phyloP scores from a whole-genome alignment of 2,329 filamentous ascomycete genomes.

The Macrophomina tecta region DNA sequence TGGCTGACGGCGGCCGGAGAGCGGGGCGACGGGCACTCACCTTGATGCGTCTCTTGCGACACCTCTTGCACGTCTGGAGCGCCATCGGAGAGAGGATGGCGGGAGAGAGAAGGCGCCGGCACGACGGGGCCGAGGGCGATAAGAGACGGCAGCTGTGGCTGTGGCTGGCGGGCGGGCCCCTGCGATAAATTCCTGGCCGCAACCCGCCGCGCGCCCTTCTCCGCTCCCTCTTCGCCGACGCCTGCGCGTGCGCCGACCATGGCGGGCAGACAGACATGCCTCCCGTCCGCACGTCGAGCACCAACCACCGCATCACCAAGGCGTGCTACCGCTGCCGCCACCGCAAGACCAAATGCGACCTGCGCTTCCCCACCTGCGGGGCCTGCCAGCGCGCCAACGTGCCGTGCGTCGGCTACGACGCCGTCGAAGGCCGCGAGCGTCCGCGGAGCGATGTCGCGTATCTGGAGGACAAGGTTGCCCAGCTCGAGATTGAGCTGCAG shows the following conservation, averaged over 20 bases:
- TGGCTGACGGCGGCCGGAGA: neutral
- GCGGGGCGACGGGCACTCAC: neutral
- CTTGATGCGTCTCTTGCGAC: constrained; percentile 28
- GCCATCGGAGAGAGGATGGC: constrained; percentile 9
- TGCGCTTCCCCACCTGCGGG: constrained; percentile 23
- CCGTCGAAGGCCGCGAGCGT: constrained; percentile 23
- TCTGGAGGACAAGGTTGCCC: constrained; percentile 26
- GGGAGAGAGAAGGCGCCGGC: neutral
- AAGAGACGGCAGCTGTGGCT: neutral
- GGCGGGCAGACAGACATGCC: constrained; percentile 11
- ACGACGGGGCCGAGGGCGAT: neutral
- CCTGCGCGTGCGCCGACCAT: neutral
- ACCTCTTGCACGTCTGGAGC: constrained; percentile 26
- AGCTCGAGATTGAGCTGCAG: constrained; percentile 24
- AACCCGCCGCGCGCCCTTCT: neutral
- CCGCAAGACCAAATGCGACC: constrained; percentile 26
- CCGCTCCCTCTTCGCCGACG: neutral
- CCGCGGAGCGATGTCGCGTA: constrained; percentile 26
- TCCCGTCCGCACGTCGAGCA: constrained; percentile 14
- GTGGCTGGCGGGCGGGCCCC: too few species aligned
- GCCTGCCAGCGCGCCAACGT: constrained; percentile 15
- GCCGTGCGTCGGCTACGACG: constrained; percentile 26
- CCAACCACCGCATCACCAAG: constrained; percentile 27
- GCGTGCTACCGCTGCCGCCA: constrained; percentile 26
- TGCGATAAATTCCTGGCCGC: too few species aligned